A percentile compares a stretch with the other conserved stretches of the same genome.
These are phyloP conservation scores for Apophysomyces variabilis DNA, from an alignment of 371 early-diverging fungal species.

Conservation along the genomic window DNA sequence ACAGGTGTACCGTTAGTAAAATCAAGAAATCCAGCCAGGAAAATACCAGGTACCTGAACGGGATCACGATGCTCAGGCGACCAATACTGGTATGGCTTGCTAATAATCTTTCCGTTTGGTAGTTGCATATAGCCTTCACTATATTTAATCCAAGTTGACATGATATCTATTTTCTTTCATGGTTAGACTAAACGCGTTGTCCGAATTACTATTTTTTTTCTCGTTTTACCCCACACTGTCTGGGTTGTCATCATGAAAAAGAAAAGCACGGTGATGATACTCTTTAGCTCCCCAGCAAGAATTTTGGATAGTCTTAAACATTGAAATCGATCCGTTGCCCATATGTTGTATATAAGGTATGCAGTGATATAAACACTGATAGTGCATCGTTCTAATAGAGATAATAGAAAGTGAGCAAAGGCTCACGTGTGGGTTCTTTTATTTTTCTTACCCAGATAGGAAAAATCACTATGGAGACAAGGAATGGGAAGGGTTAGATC, in stretches of 20 bases:
- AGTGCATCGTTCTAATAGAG: conserved; percentile 28
- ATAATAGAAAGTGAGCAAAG: no score
- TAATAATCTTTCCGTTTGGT: conserved; percentile 24
- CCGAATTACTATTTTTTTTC: neutral
- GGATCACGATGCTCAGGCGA: conserved; percentile 23
- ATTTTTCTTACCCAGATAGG: conserved; percentile 40
- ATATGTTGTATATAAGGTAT: conserved; percentile 29
- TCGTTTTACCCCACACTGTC: conserved; percentile 36
- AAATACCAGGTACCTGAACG: conserved; percentile 12
- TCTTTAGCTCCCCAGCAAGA: conserved; percentile 41
- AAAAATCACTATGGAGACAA: conserved; percentile 38
- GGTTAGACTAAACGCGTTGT: neutral
- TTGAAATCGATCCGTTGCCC: conserved; percentile 30
- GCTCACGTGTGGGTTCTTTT: neutral
- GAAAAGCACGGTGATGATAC: conserved; percentile 41
- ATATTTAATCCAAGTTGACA: conserved; percentile 44
- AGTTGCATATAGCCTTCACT: conserved; percentile 35
- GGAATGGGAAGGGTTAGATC: neutral
- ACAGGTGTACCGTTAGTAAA: no score
- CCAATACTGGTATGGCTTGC: conserved; percentile 38
- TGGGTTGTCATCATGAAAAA: conserved; percentile 33
- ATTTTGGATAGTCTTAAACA: conserved; percentile 32
- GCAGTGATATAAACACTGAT: conserved; percentile 28
- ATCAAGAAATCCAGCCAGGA: neutral
- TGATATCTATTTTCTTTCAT: conserved; percentile 22